Evolutionary conservation across 2,329 filamentous ascomycete species (phyloP), one percentile per base, ranked within the genome.

Genomic region (Aureobasidium melanogenum): DNA sequence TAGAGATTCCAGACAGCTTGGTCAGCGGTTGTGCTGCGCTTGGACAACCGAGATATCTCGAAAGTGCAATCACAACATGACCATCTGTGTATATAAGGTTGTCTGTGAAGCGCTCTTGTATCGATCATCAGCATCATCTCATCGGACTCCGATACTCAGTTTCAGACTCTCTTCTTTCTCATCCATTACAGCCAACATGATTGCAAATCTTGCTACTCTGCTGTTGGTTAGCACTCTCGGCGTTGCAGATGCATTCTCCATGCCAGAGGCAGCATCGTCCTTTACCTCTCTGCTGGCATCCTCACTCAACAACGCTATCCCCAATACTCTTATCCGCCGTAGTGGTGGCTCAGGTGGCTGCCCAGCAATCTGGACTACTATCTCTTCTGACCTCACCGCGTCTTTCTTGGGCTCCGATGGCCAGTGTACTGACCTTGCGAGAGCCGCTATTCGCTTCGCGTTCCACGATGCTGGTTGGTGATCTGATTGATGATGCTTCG

Each of bases 371-470:
- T 73, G 71, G 71, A 63, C 63, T 1, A 62, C 56, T 5, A 67
- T 73, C 41, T 68, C 67, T 41, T 64, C 64, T n/a, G 69, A 71
- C 22, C 63, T 74, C 26, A 69, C 68, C 5, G 59, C 47, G 15
- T 64, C 64, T 17, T 69, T 71, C 63, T 52, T 71, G 10, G 54
- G 54, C 15, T 62, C 56, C 9, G 63, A 64, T 28, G 68, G 69
- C 17, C 63, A 70, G 62, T 73, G 72, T 63, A 74, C 67, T 47
- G 65, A 68, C 39, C 62, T 66, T 26, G 71, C 72, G 12, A 66
- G 72, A 34, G 69, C 68, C 9, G 69, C 71, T 8, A 73, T 74
- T 17, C 66, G 72, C 22, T 68, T 64, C 22, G 68, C 70, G 15
- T 74, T 74, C 63, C 72, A 76, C 62, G 69, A 71, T 47, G 58